Base-by-base conservation (phyloP, 306 rosid genomes). In the Trifolium pratense region DNA sequence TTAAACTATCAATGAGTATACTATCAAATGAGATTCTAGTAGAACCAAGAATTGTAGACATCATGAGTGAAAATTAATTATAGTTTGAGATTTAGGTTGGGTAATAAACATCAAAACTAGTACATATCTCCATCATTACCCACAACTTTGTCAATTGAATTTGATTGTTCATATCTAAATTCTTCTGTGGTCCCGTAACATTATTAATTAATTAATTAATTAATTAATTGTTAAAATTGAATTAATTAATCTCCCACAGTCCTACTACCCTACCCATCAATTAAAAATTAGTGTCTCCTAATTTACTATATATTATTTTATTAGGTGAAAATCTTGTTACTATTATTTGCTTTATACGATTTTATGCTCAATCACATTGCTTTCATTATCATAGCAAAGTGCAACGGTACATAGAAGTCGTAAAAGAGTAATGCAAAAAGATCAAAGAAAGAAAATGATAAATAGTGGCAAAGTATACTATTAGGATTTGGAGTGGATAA, bases 331-430 rank as follows among this genome's bases (percentile, higher is more conserved):
- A 55, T 55, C 60, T 26, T 7, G 9, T 56, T 5, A 29, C 32
- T 29, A 25, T 58, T 11, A 12, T 58, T 56, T 58, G 1, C 52
- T 37, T 64, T 64, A 39, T 14, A 21, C 34, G 7, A 64, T 20
- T 39, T 64, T 64, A 10, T 13, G 16, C 12, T 65, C 4, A 13
- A 51, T 6, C 32, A 0, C 34, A 60, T 20, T 39, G 48, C 52
- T 64, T 64, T 39, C 34, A 64, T 18, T 39, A 43, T 64, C 34
- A 39, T 6, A 65, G 11, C 68, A 39, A 39, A 65, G 21, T 65
- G 53, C 32, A 63, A 63, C 9, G 25, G 21, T n/a, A 32, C 13
- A 4, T n/a, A n/a, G 2, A 61, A 34, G 46, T 14, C 18, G 20
- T 7, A 15, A 62, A 36, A 17, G 15, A 5, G 9, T 17, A 6